phyloP scores from a whole-genome alignment of 495 filamentous ascomycete species.

The Acidomyces sp. region DNA sequence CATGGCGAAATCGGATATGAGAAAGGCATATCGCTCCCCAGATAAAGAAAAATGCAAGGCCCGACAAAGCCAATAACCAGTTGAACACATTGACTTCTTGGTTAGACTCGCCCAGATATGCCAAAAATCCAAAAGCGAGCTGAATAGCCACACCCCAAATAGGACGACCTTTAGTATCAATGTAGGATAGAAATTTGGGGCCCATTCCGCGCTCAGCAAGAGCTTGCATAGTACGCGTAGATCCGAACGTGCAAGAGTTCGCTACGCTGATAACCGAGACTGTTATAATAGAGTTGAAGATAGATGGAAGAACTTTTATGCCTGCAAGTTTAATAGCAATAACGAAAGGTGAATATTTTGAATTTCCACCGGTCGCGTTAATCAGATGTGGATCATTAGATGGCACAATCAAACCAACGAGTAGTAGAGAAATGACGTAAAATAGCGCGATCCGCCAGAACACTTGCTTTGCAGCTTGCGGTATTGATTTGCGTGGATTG shows the following conservation, averaged over 20 bases:
- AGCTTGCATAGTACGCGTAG: slow-evolving; percentile 28
- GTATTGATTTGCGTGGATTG: slow-evolving; percentile 34
- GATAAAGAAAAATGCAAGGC: too few species aligned
- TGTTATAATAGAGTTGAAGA: slow-evolving; percentile 32
- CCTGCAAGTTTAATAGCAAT: slow-evolving; percentile 28
- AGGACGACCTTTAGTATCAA: slow-evolving; percentile 30
- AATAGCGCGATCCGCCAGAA: slow-evolving; percentile 38
- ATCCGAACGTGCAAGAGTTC: slow-evolving; percentile 30
- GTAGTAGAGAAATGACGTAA: slow-evolving; percentile 27
- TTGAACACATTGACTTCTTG: slow-evolving; percentile 28
- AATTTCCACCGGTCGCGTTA: slow-evolving; percentile 27
- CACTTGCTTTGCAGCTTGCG: slow-evolving; percentile 34
- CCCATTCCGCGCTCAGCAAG: slow-evolving; percentile 29
- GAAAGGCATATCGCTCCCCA: too few species aligned
- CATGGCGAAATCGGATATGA: too few species aligned
- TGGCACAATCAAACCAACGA: slow-evolving; percentile 29
- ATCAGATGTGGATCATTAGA: slow-evolving; percentile 23
- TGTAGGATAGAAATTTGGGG: slow-evolving; percentile 28
- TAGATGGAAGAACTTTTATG: slow-evolving; percentile 29
- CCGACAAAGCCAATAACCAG: too few species aligned
- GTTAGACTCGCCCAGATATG: slow-evolving; percentile 15
- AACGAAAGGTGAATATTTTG: slow-evolving; percentile 28
- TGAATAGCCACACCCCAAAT: slow-evolving; percentile 42
- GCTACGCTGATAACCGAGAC: slow-evolving; percentile 31
- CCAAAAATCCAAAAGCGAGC: slow-evolving; percentile 29